Conservation (phyloP, 2,329 filamentous ascomycete species). For the Acrocalymma vagum region DNA sequence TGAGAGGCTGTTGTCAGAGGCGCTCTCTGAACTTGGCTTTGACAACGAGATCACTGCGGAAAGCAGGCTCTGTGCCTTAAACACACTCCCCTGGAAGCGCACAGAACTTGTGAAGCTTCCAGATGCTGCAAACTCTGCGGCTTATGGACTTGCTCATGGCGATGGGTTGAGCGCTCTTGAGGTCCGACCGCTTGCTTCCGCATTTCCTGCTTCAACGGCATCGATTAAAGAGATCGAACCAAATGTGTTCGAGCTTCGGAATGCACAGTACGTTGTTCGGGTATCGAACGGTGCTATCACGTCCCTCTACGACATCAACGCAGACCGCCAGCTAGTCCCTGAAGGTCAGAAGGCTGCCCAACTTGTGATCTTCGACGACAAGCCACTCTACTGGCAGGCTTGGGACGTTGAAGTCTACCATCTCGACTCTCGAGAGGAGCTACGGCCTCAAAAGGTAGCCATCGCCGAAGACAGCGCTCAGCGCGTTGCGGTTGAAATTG, state of each 20-base stretch:
- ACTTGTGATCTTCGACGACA: constrained; percentile 94
- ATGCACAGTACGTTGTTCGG: constrained; percentile 76
- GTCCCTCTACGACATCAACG: constrained; percentile 79
- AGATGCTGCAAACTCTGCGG: constrained; percentile 32
- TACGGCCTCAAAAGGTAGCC: constrained; percentile 72
- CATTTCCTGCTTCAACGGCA: constrained; percentile 41
- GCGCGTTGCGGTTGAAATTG: constrained; percentile 81
- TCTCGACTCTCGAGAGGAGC: constrained; percentile 82
- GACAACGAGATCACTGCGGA: constrained; percentile 54
- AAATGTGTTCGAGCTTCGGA: constrained; percentile 80
- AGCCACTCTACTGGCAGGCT: constrained; percentile 95
- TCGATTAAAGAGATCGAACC: constrained; percentile 60
- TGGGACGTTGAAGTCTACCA: constrained; percentile 99
- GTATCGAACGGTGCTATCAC: constrained; percentile 81
- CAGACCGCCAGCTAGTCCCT: constrained; percentile 80
- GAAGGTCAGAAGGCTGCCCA: constrained; percentile 82
- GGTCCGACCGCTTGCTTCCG: constrained; percentile 33
- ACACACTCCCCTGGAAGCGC: constrained; percentile 87
- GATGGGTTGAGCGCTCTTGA: constrained; percentile 53
- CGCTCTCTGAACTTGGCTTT: constrained; percentile 73
- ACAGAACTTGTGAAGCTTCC: constrained; percentile 75
- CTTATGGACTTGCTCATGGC: constrained; percentile 55
- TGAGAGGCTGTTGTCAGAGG: constrained; percentile 73
- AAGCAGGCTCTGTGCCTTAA: constrained; percentile 71
- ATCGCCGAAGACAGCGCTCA: constrained; percentile 77